Evolutionary conservation across 164 flowering plant species (phyloP).

Genomic region (Liquidambar formosana): DNA sequence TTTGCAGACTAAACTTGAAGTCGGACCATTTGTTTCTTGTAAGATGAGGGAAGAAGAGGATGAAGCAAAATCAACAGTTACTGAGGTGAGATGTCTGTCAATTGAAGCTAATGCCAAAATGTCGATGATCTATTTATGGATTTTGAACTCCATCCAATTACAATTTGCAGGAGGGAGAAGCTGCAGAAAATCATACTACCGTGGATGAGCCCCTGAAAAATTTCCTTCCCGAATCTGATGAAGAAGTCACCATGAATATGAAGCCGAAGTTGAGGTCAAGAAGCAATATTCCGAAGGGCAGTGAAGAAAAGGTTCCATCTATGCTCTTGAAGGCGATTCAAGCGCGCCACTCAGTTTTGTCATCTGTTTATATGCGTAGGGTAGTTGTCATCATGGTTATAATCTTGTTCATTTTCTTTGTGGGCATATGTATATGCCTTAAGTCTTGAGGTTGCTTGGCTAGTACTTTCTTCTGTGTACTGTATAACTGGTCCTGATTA

Average conservation of each 20-base stretch:
- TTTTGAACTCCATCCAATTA: slow-evolving; percentile 1
- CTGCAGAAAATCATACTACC: slow-evolving; percentile 4
- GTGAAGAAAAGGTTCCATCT: not conserved
- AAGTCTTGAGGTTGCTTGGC: too few relatives aligned
- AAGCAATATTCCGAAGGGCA: not conserved
- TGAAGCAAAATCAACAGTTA: slow-evolving; percentile 8
- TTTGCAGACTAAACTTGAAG: slow-evolving; percentile 30
- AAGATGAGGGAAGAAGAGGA: slow-evolving; percentile 2
- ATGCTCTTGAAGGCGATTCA: too few relatives aligned
- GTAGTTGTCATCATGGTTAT: too few relatives aligned
- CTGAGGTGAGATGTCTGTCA: slow-evolving; percentile 30
- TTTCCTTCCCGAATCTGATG: not conserved
- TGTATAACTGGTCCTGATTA: too few relatives aligned
- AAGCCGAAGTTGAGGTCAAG: slow-evolving; percentile 8
- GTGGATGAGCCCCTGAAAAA: slow-evolving; percentile 8
- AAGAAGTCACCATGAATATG: not conserved
- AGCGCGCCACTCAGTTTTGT: too few relatives aligned
- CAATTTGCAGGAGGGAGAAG: slow-evolving; percentile 29
- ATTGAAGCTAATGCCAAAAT: not conserved
- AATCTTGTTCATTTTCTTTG: too few relatives aligned
- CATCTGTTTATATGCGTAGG: too few relatives aligned
- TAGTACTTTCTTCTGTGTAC: too few relatives aligned
- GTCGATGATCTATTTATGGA: not conserved
- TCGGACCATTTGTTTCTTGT: slow-evolving; percentile 7
- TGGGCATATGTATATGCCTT: too few relatives aligned